phyloP scores from a whole-genome alignment of 345 rosid genomes.

The Lepidium africanum region DNA sequence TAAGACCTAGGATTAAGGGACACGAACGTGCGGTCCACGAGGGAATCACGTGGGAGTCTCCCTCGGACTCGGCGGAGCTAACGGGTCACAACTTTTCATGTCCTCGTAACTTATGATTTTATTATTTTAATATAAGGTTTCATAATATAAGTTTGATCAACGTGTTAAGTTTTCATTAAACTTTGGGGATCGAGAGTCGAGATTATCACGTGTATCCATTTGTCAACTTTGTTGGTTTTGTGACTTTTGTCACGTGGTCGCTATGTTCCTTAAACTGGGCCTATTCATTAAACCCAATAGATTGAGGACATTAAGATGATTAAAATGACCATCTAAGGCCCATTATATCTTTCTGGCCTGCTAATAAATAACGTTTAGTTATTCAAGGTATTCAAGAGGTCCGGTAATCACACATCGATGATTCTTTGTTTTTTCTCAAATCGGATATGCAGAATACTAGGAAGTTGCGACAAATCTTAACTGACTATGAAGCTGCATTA shows the following conservation, averaged over 20 bases:
- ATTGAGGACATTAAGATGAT: too few species aligned
- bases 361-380: background rate
- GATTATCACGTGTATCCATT: constrained; percentile 16
- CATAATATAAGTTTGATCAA: constrained; percentile 10
- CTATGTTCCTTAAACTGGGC: background rate
- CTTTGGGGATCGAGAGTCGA: constrained; percentile 4
- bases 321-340: too few species aligned
- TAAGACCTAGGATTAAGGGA: constrained; percentile 26
- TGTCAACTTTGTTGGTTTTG: constrained; percentile 5
- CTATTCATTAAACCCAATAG: background rate
- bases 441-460: too few species aligned
- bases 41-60: constrained; percentile 40
- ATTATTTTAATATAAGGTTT: background rate
- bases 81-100: constrained; percentile 31
- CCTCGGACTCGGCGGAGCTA: constrained; percentile 34
- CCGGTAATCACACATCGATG: too few species aligned
- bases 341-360: background rate
- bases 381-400: too few species aligned
- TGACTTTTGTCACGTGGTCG: background rate
- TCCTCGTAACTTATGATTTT: constrained; percentile 14
- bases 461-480: too few species aligned
- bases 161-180: background rate
- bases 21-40: constrained; percentile 41
- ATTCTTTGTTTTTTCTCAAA: too few species aligned
- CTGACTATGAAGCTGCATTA: too few species aligned